Evolutionary conservation across 2,329 filamentous ascomycete species (phyloP).

Genomic region (Elsinoe perseae): DNA sequence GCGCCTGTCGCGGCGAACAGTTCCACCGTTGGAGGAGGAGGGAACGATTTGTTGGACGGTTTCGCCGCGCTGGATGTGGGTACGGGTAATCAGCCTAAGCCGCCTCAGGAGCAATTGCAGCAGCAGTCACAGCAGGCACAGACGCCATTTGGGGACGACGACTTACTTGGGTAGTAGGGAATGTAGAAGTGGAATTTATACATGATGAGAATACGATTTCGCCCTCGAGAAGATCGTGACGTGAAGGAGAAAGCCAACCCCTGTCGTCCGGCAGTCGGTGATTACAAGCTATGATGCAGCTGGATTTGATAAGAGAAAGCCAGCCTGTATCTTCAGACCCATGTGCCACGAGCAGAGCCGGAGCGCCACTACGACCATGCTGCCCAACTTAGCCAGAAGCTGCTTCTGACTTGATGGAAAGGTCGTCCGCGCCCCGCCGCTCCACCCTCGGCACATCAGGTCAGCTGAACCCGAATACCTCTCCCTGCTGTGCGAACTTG

Average conservation of each 20-base stretch:
- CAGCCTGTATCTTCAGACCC: not conserved
- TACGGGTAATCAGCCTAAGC: constrained; percentile 45
- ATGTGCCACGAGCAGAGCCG: not conserved
- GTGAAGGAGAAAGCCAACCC: no score
- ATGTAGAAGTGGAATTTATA: constrained; percentile 4
- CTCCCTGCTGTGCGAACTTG: constrained; percentile 60
- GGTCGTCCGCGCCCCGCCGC: not conserved
- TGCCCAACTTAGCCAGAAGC: not conserved
- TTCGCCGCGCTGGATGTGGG: constrained; percentile 75
- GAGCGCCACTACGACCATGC: not conserved
- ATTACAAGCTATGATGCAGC: no score
- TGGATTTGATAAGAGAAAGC: no score
- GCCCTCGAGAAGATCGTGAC: not conserved
- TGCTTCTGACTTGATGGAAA: not conserved
- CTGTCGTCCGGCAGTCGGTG: no score
- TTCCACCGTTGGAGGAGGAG: no score
- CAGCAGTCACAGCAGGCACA: constrained; percentile 29
- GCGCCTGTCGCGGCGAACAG: constrained; percentile 25
- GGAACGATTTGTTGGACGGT: constrained; percentile 64
- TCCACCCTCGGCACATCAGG: constrained; percentile 1
- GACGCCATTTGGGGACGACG: constrained; percentile 37
- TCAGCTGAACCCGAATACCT: constrained; percentile 36
- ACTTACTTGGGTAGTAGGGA: constrained; percentile 16
- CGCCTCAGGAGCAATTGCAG: constrained; percentile 54
- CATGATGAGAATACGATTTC: constrained; percentile 1